These are phyloP conservation scores for Mycena citricolor DNA, from an alignment of 1,284 basidiomycete genomes.

Conservation along the genomic window DNA sequence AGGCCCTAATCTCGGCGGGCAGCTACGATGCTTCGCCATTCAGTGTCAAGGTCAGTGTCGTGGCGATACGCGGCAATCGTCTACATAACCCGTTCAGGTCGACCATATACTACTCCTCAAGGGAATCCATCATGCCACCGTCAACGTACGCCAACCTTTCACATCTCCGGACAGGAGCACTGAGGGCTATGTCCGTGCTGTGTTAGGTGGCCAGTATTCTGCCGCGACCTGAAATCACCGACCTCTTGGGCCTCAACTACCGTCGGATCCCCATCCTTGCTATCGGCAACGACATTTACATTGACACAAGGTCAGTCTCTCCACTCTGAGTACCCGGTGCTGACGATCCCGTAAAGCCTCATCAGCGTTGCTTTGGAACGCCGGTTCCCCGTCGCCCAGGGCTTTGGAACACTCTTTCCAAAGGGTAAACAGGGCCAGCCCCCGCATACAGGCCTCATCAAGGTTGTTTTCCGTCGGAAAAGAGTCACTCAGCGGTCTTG, in stretches of 20 bases:
- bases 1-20: conserved; percentile 1
- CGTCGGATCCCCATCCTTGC: conserved; percentile 57
- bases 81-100: conserved; percentile 26
- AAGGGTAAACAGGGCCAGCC: conserved; percentile 38
- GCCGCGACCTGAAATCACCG: conserved; percentile 56
- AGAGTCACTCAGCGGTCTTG: neutral
- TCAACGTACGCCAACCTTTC: conserved; percentile 43
- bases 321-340: neutral
- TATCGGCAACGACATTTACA: conserved; percentile 56
- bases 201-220: conserved; percentile 45
- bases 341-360: conserved; percentile 34
- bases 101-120: conserved; percentile 51
- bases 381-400: conserved; percentile 45
- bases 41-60: conserved; percentile 39
- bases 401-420: conserved; percentile 51
- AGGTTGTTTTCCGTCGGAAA: no score
- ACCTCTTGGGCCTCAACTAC: conserved; percentile 49
- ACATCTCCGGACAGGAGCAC: neutral
- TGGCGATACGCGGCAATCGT: neutral
- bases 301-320: conserved; percentile 42
- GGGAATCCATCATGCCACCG: conserved; percentile 45
- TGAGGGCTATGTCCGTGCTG: no score
- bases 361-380: conserved; percentile 48
- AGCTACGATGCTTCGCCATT: conserved; percentile 57
- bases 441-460: conserved; percentile 46